Percentiles rank a stretch among this genome's conserved stretches.
These are phyloP conservation scores for Lolium rigidum DNA, from an alignment of 176 grass and related monocot genomes.

Conservation along the genomic window DNA sequence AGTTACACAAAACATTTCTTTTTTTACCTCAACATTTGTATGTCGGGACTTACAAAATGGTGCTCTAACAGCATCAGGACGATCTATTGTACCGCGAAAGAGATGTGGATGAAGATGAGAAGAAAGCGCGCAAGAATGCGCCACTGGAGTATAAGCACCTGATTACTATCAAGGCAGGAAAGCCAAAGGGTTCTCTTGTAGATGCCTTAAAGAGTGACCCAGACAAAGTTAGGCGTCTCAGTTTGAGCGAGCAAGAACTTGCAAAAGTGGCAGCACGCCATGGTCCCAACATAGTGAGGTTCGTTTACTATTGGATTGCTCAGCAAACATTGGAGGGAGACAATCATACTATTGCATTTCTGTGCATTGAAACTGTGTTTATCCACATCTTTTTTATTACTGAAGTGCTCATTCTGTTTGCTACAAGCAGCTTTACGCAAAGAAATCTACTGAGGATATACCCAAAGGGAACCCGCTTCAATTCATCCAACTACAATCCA, in stretches of 20 bases:
- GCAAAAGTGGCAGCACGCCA: conserved; percentile 64
- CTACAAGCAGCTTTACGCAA: conserved; percentile 86
- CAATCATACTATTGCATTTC: neutral
- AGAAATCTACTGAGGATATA: conserved; percentile 91
- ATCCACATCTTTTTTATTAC: conserved; percentile 29
- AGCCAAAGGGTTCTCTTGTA: conserved; percentile 70
- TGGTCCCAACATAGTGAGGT: conserved; percentile 76
- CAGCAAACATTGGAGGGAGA: neutral
- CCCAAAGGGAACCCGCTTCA: conserved; percentile 78
- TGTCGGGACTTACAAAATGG: conserved; percentile 19
- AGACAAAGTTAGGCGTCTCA: conserved; percentile 86
- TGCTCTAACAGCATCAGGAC: conserved; percentile 51
- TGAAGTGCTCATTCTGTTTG: conserved; percentile 46
- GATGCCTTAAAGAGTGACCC: conserved; percentile 81
- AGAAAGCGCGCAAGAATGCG: conserved; percentile 37
- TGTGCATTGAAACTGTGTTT: neutral
- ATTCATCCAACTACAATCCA: conserved; percentile 97
- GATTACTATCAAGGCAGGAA: conserved; percentile 89
- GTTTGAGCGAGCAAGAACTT: conserved; percentile 93
- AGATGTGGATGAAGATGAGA: conserved; percentile 49
- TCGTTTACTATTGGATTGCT: conserved; percentile 32
- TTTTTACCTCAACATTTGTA: conserved; percentile 2
- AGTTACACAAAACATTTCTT: conserved; percentile 19
- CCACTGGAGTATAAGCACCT: conserved; percentile 77
- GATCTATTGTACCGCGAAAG: conserved; percentile 41